Conservation (phyloP, 192 early-diverging fungal genomes). For the Backusella macrospora region DNA sequence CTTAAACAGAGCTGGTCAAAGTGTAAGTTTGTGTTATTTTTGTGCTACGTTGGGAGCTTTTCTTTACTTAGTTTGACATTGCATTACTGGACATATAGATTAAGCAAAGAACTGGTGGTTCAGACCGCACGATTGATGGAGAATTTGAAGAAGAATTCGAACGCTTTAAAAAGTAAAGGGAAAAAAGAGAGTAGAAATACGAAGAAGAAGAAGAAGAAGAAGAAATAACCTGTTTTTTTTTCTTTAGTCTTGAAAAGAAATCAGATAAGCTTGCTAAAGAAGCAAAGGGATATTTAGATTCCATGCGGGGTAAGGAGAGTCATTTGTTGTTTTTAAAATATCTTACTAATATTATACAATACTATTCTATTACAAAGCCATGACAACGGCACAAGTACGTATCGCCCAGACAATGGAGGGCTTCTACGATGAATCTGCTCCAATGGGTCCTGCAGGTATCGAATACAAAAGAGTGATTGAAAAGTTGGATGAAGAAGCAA, state of each 20-base stretch:
- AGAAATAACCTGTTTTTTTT: background rate
- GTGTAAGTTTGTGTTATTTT: constrained; percentile 40
- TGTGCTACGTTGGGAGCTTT: background rate
- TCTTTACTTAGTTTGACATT: background rate
- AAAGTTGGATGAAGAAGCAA: constrained; percentile 78
- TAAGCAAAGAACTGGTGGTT: constrained; percentile 72
- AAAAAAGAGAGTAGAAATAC: background rate
- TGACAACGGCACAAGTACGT: constrained; percentile 82
- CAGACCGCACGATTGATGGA: constrained; percentile 76
- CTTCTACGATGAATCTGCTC: constrained; percentile 85
- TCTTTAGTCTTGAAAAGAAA: constrained; percentile 76
- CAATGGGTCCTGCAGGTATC: constrained; percentile 70
- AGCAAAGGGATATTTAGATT: constrained; percentile 90
- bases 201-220: background rate
- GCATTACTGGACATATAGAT: constrained; percentile 36
- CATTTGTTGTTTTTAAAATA: background rate
- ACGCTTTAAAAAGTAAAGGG: constrained; percentile 40
- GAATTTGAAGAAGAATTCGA: constrained; percentile 57
- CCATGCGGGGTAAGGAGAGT: constrained; percentile 64
- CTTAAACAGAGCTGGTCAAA: constrained; percentile 73
- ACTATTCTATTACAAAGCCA: constrained; percentile 55
- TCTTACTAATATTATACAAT: background rate
- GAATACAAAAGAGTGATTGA: constrained; percentile 86
- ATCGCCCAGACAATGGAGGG: constrained; percentile 88
- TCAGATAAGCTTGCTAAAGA: constrained; percentile 86